These are phyloP conservation scores for Fusarium sp. DNA, from an alignment of 2,329 filamentous ascomycete genomes.

Conservation along the genomic window DNA sequence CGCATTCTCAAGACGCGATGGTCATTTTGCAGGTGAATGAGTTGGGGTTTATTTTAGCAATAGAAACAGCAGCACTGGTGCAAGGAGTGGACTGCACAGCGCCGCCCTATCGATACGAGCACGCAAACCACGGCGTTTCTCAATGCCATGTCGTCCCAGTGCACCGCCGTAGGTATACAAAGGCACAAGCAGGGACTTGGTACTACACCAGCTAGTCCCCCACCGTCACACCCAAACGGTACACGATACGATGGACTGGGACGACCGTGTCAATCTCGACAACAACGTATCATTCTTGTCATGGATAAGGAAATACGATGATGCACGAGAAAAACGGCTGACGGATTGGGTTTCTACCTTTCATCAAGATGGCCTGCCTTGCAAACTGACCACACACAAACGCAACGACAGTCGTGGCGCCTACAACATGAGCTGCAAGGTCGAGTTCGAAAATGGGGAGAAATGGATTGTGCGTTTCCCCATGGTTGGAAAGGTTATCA, in stretches of 20 bases:
- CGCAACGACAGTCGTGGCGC: conserved; percentile 8
- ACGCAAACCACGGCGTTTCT: no score
- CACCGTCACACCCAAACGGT: no score
- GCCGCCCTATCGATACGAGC: no score
- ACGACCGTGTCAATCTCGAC: conserved; percentile 12
- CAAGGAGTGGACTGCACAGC: no score
- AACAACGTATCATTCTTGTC: conserved; percentile 4
- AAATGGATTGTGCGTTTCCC: conserved; percentile 14
- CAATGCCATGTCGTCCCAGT: no score
- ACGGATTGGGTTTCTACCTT: conserved; percentile 21
- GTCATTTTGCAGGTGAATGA: no score
- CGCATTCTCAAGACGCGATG: no score
- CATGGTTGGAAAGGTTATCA: conserved; percentile 8
- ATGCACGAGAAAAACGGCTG: conserved; percentile 7
- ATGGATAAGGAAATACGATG: conserved; percentile 18
- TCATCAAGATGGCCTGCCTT: conserved; percentile 4
- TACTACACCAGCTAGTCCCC: no score
- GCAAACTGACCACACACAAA: conserved; percentile 5
- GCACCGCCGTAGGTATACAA: no score
- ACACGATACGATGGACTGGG: conserved; percentile 12
- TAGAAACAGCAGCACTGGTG: no score
- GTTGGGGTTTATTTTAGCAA: no score
- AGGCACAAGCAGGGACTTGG: no score
- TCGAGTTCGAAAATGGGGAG: conserved; percentile 15
- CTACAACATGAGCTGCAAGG: conserved; percentile 14